These are phyloP conservation scores for Aureobasidium mangrovei DNA, from an alignment of 2,329 filamentous ascomycete genomes.

Conservation along the genomic window DNA sequence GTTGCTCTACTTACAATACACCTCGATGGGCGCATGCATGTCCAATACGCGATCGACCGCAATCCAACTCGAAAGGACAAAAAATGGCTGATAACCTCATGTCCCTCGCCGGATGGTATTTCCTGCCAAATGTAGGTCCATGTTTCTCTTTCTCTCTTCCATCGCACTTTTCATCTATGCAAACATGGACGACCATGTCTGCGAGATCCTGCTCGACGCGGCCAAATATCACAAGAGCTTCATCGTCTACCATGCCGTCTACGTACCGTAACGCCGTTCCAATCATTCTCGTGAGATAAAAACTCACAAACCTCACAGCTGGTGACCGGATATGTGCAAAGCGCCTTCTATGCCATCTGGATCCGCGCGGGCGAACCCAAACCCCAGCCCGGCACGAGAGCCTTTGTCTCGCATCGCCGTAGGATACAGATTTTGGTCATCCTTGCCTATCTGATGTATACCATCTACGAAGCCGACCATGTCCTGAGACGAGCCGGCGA, in stretches of 20 bases:
- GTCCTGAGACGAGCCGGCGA: slow-evolving; percentile 61
- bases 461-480: slow-evolving; percentile 84
- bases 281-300: too few species aligned
- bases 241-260: too few species aligned
- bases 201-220: too few species aligned
- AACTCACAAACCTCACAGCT: slow-evolving; percentile 44
- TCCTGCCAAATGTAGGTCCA: slow-evolving; percentile 49
- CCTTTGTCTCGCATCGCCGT: slow-evolving; percentile 64
- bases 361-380: slow-evolving; percentile 84
- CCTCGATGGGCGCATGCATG: background rate
- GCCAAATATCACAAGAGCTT: too few species aligned
- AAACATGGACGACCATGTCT: background rate
- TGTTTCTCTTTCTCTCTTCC: background rate
- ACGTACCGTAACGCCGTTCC: too few species aligned
- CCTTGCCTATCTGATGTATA: slow-evolving; percentile 76
- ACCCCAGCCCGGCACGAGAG: slow-evolving; percentile 57
- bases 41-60: background rate
- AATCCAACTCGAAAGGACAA: background rate
- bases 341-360: slow-evolving; percentile 75
- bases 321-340: slow-evolving; percentile 67
- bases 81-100: slow-evolving; percentile 38
- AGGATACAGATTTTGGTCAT: slow-evolving; percentile 79
- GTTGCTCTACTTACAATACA: background rate
- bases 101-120: slow-evolving; percentile 52
- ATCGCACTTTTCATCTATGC: background rate